A percentile compares a stretch with the other conserved stretches of the same genome.
These are phyloP conservation scores for Acaromyces ingoldii DNA, from an alignment of 1,284 basidiomycete genomes.

Conservation along the genomic window DNA sequence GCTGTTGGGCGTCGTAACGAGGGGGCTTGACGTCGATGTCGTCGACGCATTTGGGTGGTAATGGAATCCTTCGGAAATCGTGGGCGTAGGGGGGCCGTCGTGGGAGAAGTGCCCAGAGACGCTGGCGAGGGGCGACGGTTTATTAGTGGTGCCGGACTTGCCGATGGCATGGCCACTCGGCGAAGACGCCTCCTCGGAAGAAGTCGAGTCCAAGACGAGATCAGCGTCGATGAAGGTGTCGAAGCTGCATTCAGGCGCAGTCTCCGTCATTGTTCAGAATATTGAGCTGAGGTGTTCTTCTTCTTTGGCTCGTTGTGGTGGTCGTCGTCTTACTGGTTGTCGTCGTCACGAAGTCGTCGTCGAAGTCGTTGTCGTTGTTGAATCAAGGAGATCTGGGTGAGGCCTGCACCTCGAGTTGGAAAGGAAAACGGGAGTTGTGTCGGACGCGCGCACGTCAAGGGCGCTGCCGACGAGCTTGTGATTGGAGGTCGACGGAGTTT, in stretches of 20 bases:
- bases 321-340: neutral
- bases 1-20: slow-evolving; percentile 15
- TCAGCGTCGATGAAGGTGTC: neutral
- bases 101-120: neutral
- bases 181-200: neutral
- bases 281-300: too few relatives aligned
- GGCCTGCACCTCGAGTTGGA: neutral
- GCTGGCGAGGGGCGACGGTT: neutral
- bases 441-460: neutral
- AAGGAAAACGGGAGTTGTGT: neutral
- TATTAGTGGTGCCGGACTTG: neutral
- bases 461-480: neutral
- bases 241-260: too few relatives aligned
- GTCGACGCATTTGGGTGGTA: too few relatives aligned
- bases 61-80: slow-evolving; percentile 5
- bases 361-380: neutral
- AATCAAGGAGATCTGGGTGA: neutral
- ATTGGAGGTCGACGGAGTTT: neutral
- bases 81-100: neutral
- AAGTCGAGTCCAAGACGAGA: neutral
- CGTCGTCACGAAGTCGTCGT: neutral
- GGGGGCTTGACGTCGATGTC: neutral
- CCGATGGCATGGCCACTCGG: neutral
- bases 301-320: neutral
- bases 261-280: too few relatives aligned